Percentiles rank a stretch among this genome's conserved stretches.
Conservation (phyloP, 331 rosid species). For the Quercus lobata region DNA sequence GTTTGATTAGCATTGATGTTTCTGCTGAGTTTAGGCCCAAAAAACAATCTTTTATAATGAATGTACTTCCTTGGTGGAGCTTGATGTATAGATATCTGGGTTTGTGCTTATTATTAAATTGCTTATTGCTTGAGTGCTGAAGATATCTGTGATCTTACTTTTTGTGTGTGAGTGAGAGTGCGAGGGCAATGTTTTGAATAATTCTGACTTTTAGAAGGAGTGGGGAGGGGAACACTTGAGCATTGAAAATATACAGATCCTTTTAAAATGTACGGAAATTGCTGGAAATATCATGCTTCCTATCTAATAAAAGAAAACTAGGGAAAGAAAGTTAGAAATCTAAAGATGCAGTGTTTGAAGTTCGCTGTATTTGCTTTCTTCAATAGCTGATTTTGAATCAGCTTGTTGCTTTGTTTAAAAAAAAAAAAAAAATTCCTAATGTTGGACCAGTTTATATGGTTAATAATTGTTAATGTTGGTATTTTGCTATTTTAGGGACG, state of each 20-base stretch:
- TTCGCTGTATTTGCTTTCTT: neutral
- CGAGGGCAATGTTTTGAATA: too few species aligned
- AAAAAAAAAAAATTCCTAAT: too few species aligned
- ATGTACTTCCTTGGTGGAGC: neutral
- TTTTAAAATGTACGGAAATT: neutral
- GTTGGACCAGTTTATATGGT: neutral
- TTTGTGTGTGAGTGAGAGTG: neutral
- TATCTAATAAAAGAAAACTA: neutral
- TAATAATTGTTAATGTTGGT: neutral
- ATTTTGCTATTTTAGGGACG: slow-evolving; percentile 58
- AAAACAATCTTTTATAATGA: neutral
- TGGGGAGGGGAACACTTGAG: neutral
- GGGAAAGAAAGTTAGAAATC: neutral
- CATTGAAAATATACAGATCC: neutral
- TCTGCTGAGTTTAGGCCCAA: neutral
- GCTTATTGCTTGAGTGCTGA: neutral
- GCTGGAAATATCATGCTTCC: neutral
- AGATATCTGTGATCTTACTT: neutral
- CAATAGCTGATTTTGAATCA: neutral
- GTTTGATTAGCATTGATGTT: neutral
- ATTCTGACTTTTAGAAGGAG: too few species aligned
- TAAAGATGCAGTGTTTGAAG: neutral
- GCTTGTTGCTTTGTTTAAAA: neutral
- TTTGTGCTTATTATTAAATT: neutral
- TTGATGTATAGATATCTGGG: neutral